Evolutionary conservation across 129 eudicot species (phyloP), one percentile per base, ranked within the genome.

Genomic region (Apium graveolens): DNA sequence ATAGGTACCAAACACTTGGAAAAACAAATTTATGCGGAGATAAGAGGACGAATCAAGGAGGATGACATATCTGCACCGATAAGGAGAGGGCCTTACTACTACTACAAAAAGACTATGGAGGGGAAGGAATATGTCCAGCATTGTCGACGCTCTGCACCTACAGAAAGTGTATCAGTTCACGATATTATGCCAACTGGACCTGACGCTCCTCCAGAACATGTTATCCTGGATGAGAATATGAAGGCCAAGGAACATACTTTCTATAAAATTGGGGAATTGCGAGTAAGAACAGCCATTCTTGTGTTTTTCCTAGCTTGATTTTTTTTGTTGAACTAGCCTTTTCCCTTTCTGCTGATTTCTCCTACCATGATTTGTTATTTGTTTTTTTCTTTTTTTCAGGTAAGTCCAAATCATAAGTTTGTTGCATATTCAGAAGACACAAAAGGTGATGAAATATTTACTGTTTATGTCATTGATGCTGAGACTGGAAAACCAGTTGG

Each of bases 371-470:
- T 73, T 7, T 69, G 1, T 29, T 29, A 42, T 78, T 37, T 75
- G 38, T 42, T 18, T 38, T 57, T 38, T 46, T n/a, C 43, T 49
- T 75, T 21, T 20, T 20, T 85, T 41, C 82, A 93, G 98, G 92
- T 86, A 75, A 91, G 97, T 79, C 97, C 93, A 78, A 88, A 94
- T 81, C 88, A 90, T 71, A 91, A 90, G 84, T 70, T 94, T 78
- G 90, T 94, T 43, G 98, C 97, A 76, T 94, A 90, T 84, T 96
- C 97, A 42, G 98, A 94, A 88, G 98, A 94, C 80, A 94, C 97
- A 49, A 91, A 91, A 86, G 98, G 98, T 66, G 92, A 94, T 80
- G 98, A 94, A 85, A 94, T 91, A 75, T 90, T 89, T 81, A 88
- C 96, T 70, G 84, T 91, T 74, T 75, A 86, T 83, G 83, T 91